phyloP scores from a whole-genome alignment of 495 filamentous ascomycete species.

The Aspergillus avenaceus region DNA sequence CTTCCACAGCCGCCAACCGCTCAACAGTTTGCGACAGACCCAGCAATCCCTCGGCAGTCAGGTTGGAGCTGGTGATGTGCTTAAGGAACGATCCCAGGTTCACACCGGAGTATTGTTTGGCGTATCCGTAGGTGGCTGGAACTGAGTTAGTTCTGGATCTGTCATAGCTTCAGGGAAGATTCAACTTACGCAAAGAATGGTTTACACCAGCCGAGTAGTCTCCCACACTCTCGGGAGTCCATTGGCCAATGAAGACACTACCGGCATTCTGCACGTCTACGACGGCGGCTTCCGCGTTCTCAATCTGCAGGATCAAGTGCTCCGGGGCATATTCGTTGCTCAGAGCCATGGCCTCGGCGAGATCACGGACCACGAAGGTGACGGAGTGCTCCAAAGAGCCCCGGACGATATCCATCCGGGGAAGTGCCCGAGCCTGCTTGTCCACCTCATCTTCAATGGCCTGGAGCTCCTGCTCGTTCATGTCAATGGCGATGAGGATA shows the following conservation, averaged over 20 bases:
- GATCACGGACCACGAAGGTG: conserved; percentile 72
- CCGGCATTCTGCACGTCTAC: conserved; percentile 87
- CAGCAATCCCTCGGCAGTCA: conserved; percentile 77
- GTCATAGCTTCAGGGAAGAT: neutral
- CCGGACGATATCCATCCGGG: conserved; percentile 86
- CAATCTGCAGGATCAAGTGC: conserved; percentile 89
- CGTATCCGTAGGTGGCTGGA: conserved; percentile 92
- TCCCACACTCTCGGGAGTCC: conserved; percentile 96
- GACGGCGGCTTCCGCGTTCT: conserved; percentile 66
- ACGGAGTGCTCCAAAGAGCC: conserved; percentile 90
- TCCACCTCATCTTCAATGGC: conserved; percentile 92
- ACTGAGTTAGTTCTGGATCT: conserved; percentile 12
- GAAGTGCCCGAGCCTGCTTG: conserved; percentile 79
- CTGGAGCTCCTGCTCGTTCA: conserved; percentile 62
- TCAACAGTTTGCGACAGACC: conserved; percentile 87
- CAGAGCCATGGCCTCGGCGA: conserved; percentile 79
- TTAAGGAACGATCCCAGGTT: conserved; percentile 94
- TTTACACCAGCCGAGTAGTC: conserved; percentile 98
- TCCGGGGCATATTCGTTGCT: conserved; percentile 97
- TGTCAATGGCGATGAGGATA: conserved; percentile 80
- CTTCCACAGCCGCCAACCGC: conserved; percentile 89
- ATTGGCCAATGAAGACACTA: conserved; percentile 89
- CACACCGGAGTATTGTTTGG: conserved; percentile 96
- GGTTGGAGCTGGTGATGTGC: conserved; percentile 88
- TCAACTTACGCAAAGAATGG: conserved; percentile 84